A percentile compares a stretch with the other conserved stretches of the same genome.
Evolutionary conservation across 1,139 yeast genomes (phyloP).

Genomic region (Geotrichum klebahnii): DNA sequence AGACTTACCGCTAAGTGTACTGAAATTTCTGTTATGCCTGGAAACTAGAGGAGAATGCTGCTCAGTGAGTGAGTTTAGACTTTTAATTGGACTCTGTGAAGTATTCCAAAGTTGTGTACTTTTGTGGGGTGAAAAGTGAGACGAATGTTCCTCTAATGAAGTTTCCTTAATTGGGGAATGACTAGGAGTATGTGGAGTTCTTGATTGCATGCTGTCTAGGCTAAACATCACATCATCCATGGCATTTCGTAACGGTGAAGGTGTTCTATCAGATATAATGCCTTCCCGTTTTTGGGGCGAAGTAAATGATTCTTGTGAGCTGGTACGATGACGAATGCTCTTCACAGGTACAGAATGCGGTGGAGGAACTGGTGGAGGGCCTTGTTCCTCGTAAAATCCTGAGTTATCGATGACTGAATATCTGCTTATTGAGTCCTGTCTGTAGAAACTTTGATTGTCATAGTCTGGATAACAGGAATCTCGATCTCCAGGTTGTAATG

Average conservation of each 20-base stretch:
- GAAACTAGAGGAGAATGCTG: background rate
- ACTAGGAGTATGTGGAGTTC: conserved; percentile 12
- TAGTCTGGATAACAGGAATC: conserved; percentile 3
- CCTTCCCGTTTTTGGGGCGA: background rate
- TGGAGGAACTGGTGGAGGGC: conserved; percentile 36
- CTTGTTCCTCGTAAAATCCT: background rate
- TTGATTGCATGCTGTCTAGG: conserved; percentile 30
- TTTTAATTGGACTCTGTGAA: conserved; percentile 1
- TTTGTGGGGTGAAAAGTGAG: conserved; percentile 4
- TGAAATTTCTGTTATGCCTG: conserved; percentile 1
- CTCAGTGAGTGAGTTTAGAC: background rate
- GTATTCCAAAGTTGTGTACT: conserved; percentile 1
- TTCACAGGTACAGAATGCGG: conserved; percentile 30
- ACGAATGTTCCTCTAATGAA: background rate
- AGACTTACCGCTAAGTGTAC: too few relatives aligned
- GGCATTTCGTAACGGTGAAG: conserved; percentile 47
- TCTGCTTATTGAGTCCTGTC: conserved; percentile 1
- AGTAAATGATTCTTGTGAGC: background rate
- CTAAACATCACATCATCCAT: conserved; percentile 39
- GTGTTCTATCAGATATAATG: conserved; percentile 42
- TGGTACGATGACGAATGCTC: background rate
- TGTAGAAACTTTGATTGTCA: background rate
- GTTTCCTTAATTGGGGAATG: conserved; percentile 10
- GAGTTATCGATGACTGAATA: conserved; percentile 1
- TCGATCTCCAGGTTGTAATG: conserved; percentile 8